Conservation (phyloP, 192 early-diverging fungal species). For the Phlyctochytrium bullatum region DNA sequence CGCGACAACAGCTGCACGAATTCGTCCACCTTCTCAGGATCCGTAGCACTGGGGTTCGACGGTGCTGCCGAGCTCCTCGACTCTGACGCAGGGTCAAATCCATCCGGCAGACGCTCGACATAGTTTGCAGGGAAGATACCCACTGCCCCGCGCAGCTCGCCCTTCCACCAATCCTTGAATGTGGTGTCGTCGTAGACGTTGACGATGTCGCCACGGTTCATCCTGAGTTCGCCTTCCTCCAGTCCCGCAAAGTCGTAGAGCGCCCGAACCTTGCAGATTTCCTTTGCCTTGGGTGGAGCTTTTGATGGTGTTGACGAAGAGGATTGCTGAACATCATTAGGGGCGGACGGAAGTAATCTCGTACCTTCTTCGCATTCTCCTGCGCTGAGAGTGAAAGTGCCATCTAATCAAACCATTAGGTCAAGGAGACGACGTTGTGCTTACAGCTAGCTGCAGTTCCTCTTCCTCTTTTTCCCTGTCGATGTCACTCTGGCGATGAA, state of each 20-base stretch:
- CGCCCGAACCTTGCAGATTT: constrained; percentile 81
- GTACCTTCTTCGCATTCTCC: constrained; percentile 18
- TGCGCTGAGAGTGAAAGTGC: constrained; percentile 78
- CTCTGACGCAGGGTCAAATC: constrained; percentile 11
- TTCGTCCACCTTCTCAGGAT: constrained; percentile 64
- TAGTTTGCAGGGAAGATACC: constrained; percentile 99
- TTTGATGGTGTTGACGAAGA: constrained; percentile 9
- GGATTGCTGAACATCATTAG: neutral
- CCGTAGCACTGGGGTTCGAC: constrained; percentile 4
- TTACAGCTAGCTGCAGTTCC: constrained; percentile 80
- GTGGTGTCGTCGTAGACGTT: constrained; percentile 85
- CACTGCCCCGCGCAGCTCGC: constrained; percentile 75
- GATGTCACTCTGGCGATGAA: constrained; percentile 11
- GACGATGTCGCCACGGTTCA: constrained; percentile 84
- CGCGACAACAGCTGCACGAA: constrained; percentile 71
- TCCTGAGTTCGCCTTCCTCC: constrained; percentile 87
- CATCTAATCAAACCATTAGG: constrained; percentile 36
- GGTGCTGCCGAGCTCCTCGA: constrained; percentile 10
- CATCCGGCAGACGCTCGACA: constrained; percentile 56
- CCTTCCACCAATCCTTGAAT: constrained; percentile 99
- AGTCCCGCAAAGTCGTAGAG: constrained; percentile 91
- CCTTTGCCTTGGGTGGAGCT: constrained; percentile 24
- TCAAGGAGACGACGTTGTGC: neutral
- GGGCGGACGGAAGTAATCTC: neutral
- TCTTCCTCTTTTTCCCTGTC: constrained; percentile 93